Percentiles rank a stretch among this genome's conserved stretches.
Conservation (phyloP, 1,284 basidiomycete species). For the Gymnopus androsaceus region DNA sequence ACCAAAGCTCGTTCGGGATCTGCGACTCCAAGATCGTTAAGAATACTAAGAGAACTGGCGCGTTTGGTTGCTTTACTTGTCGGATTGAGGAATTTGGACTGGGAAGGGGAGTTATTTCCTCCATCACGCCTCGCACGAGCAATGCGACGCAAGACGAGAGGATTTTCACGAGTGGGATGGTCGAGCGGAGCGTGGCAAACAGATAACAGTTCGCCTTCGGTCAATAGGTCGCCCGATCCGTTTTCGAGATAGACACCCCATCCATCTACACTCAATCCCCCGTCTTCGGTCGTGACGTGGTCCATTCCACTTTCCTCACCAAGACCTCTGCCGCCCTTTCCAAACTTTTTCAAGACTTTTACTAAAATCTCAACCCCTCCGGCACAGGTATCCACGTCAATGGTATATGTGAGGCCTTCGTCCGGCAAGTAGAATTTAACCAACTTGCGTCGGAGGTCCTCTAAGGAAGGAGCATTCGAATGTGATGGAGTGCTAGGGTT, state of each 20-base stretch:
- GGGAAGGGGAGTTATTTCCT: constrained; percentile 30
- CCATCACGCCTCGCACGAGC: constrained; percentile 41
- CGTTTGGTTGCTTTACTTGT: constrained; percentile 78
- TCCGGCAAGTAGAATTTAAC: constrained; percentile 87
- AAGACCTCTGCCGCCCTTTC: constrained; percentile 58
- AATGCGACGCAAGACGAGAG: constrained; percentile 72
- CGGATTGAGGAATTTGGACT: constrained; percentile 34
- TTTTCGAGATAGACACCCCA: constrained; percentile 83
- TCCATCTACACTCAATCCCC: constrained; percentile 78
- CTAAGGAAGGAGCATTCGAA: constrained; percentile 56
- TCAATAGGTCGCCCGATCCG: constrained; percentile 71
- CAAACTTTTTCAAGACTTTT: constrained; percentile 85
- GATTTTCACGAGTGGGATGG: constrained; percentile 81
- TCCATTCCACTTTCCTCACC: constrained; percentile 51
- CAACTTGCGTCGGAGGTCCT: constrained; percentile 78
- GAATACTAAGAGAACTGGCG: constrained; percentile 91
- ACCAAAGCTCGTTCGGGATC: constrained; percentile 68
- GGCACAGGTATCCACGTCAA: constrained; percentile 78
- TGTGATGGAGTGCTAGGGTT: constrained; percentile 46
- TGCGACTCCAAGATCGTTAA: constrained; percentile 87
- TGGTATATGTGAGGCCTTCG: constrained; percentile 71
- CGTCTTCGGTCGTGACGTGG: constrained; percentile 58
- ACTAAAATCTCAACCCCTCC: constrained; percentile 85
- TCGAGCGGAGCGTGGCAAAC: constrained; percentile 86
- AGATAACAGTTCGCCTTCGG: constrained; percentile 80